Evolutionary conservation across 2,329 filamentous ascomycete species (phyloP), one percentile per base, ranked within the genome.

Genomic region (Stemphylium lycopersici): DNA sequence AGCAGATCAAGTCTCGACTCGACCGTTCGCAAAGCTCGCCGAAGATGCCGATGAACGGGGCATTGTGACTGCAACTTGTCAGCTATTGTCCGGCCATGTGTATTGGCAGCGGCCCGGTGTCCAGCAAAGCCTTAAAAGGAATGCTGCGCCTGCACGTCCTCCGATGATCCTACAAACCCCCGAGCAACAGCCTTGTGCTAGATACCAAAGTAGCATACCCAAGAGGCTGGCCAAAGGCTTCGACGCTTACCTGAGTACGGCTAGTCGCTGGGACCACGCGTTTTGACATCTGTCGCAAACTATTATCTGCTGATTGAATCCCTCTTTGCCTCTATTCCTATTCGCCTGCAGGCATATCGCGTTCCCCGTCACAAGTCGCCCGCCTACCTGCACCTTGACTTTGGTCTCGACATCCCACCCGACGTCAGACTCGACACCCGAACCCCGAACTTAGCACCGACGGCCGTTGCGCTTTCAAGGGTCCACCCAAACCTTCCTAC

Each of bases 251-350:
- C 48, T 52, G 29, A 47, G 39, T 47, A 39, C 45, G 56, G 56
- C 66, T 70, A 70, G 61, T 41, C 62, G 39, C 65, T 48, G 57
- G 50, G 36, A 42, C 61, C 62, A 48, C 39, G 48, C 58, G 59
- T 65, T 63, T 64, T 55, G 62, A 63, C 56, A 59, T 69, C 52
- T 63, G 61, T 68, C 55, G 61, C 62, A 68, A 67, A 64, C 61
- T 62, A 63, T 61, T 62, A 63, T 69, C 64, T 68, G 65, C 65
- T 71, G 62, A 69, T 48, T 44, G 36, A 43, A 32, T 41, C 43
- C 47, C 36, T 56, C 47, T 56, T 36, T 48, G 32, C 22, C 48
- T 47, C 48, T 53, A 26, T 51, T 54, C 39, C 53, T 52, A 50
- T 44, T 61, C 50, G 36, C 45, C 22, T 49, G 29, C 33, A 5